Conservation (phyloP, 2,329 filamentous ascomycete genomes). For the Cadophora sp. region DNA sequence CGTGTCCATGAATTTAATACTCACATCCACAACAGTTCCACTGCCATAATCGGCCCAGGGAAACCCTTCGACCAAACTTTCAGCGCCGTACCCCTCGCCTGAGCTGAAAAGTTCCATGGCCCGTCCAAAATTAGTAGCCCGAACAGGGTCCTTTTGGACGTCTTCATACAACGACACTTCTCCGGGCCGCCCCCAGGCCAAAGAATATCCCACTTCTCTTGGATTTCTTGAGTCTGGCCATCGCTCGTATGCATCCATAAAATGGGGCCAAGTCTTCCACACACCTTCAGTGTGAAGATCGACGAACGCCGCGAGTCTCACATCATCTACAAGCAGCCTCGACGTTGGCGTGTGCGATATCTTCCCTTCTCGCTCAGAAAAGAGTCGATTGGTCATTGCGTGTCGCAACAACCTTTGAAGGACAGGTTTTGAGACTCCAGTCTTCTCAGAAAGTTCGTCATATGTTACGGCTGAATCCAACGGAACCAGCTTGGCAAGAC, state of each 20-base stretch:
- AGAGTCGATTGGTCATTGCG: conserved; percentile 17
- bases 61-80: conserved; percentile 51
- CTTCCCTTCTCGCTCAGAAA: conserved; percentile 1
- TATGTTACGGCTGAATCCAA: conserved; percentile 12
- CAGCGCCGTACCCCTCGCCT: conserved; percentile 59
- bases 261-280: conserved; percentile 7
- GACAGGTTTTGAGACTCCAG: not conserved
- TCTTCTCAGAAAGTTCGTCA: conserved; percentile 3
- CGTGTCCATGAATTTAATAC: not conserved
- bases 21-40: conserved; percentile 25
- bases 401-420: conserved; percentile 3
- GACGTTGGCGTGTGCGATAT: conserved; percentile 13
- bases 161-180: conserved; percentile 21
- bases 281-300: conserved; percentile 15
- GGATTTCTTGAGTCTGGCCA: conserved; percentile 21
- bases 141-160: conserved; percentile 9
- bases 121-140: conserved; percentile 11
- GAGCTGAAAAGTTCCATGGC: conserved; percentile 25
- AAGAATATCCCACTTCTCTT: conserved; percentile 18
- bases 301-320: conserved; percentile 4
- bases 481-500: conserved; percentile 3
- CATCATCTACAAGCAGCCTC: not conserved
- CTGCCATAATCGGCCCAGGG: conserved; percentile 19
- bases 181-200: conserved; percentile 14
- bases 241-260: conserved; percentile 12